A percentile compares a stretch with the other conserved stretches of the same genome.
Conservation (phyloP, 164 flowering plant species). For the Sedum album region DNA sequence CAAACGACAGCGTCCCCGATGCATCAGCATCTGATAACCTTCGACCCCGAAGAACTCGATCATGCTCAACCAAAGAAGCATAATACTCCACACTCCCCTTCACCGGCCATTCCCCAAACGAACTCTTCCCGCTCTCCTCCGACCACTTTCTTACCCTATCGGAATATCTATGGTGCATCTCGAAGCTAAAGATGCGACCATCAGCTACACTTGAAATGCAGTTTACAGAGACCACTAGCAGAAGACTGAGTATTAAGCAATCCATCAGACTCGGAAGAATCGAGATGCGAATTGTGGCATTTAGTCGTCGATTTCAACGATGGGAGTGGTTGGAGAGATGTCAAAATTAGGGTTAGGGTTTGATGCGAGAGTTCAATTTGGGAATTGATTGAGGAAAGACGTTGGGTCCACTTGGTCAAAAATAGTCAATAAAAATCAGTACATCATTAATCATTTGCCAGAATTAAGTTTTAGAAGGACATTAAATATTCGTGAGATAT, state of each 20-base stretch:
- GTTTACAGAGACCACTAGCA: neutral
- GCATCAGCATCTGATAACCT: slow-evolving; percentile 15
- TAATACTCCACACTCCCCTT: slow-evolving; percentile 56
- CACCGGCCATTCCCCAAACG: slow-evolving; percentile 29
- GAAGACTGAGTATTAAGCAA: neutral
- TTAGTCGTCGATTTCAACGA: neutral
- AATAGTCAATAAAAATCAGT: too few species aligned
- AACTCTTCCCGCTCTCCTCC: slow-evolving; percentile 13
- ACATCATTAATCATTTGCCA: too few species aligned
- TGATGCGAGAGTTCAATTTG: neutral
- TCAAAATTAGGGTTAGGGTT: slow-evolving; percentile 9
- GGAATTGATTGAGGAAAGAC: neutral
- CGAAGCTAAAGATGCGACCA: slow-evolving; percentile 47
- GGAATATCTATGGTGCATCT: slow-evolving; percentile 71
- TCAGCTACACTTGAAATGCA: neutral
- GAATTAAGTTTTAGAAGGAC: too few species aligned
- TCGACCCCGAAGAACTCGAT: slow-evolving; percentile 34
- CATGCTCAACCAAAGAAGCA: slow-evolving; percentile 39
- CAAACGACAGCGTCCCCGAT: slow-evolving; percentile 25
- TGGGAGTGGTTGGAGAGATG: neutral
- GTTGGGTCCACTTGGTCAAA: too few species aligned
- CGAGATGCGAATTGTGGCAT: neutral
- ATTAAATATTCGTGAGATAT: too few species aligned
- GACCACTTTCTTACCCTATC: slow-evolving; percentile 54
- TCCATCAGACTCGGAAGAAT: neutral